These are phyloP conservation scores for Actinidia chinensis DNA, from an alignment of 179 eudicot genomes.

Conservation along the genomic window DNA sequence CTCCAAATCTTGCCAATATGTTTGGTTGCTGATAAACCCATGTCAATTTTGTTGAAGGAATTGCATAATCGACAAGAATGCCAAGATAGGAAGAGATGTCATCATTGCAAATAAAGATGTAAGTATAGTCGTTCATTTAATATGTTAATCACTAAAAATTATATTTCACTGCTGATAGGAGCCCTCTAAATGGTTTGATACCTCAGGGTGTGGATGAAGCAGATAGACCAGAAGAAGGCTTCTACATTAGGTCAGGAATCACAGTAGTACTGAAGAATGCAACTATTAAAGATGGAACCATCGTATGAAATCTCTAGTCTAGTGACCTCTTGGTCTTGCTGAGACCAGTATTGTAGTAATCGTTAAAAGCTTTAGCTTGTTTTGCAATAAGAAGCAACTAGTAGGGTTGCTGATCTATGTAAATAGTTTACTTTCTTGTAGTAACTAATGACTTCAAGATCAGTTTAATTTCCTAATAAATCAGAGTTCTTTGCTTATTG, in stretches of 20 bases:
- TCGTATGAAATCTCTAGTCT: slow-evolving; percentile 39
- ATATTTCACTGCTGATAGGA: not conserved
- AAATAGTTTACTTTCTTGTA: not conserved
- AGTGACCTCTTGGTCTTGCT: not conserved
- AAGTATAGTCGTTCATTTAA: slow-evolving; percentile 26
- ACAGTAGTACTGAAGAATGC: slow-evolving; percentile 80
- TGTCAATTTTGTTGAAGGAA: slow-evolving; percentile 46
- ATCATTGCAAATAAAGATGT: slow-evolving; percentile 83
- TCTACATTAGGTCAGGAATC: slow-evolving; percentile 87
- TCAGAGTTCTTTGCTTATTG: not conserved
- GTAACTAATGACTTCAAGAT: not conserved
- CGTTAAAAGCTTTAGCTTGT: not conserved
- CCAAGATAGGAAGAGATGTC: slow-evolving; percentile 83
- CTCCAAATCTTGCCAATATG: not conserved
- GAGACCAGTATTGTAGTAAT: not conserved
- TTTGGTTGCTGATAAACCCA: not conserved
- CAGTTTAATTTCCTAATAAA: slow-evolving; percentile 1
- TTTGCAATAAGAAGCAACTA: not conserved
- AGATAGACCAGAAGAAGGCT: slow-evolving; percentile 74
- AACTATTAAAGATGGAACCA: slow-evolving; percentile 73
- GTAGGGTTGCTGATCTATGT: not conserved
- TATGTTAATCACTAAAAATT: not conserved
- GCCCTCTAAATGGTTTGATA: not conserved
- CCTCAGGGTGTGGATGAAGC: slow-evolving; percentile 77
- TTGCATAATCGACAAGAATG: slow-evolving; percentile 96